These are phyloP conservation scores for Panaeolus cyanescens DNA, from an alignment of 768 basidiomycete species.

Conservation along the genomic window DNA sequence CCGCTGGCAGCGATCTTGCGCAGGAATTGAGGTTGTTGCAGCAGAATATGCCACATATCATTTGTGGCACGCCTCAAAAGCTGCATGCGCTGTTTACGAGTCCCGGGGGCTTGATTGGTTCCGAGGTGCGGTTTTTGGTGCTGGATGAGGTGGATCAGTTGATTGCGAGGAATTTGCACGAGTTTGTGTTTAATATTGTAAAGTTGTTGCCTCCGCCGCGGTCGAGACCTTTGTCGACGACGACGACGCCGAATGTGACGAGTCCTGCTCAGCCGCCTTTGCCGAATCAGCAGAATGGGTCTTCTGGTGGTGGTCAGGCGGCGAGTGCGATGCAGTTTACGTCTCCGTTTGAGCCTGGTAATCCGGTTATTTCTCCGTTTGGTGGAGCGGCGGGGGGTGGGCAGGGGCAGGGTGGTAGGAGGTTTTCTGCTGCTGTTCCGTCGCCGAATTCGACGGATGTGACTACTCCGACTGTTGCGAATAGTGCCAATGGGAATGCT, in stretches of 20 bases:
- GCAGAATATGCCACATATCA: conserved; percentile 91
- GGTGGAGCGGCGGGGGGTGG: conserved; percentile 33
- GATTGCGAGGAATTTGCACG: conserved; percentile 95
- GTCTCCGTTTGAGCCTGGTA: conserved; percentile 45
- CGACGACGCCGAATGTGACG: conserved; percentile 40
- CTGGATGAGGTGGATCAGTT: conserved; percentile 98
- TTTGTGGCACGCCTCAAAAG: conserved; percentile 97
- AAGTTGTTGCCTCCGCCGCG: conserved; percentile 90
- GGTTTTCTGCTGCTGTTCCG: conserved; percentile 60
- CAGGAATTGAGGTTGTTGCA: conserved; percentile 85
- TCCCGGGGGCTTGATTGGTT: conserved; percentile 73
- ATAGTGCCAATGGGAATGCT: conserved; percentile 17
- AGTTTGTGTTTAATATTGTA: conserved; percentile 92
- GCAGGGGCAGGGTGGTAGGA: conserved; percentile 35
- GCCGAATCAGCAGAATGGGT: conserved; percentile 1
- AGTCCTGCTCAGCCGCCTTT: conserved; percentile 12
- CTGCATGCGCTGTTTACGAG: conserved; percentile 88
- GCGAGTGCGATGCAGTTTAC: conserved; percentile 42
- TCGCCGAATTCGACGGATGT: conserved; percentile 44
- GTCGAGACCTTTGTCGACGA: conserved; percentile 57
- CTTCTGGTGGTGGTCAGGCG: conserved; percentile 27
- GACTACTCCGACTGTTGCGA: conserved; percentile 16
- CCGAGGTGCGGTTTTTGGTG: conserved; percentile 90
- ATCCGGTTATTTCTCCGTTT: conserved; percentile 32
- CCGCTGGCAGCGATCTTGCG: conserved; percentile 57